Percentiles rank a stretch among this genome's conserved stretches.
These are phyloP conservation scores for Antitrichia curtipendula DNA, from an alignment of 225 moss, liverwort and hornwort genomes.

Conservation along the genomic window DNA sequence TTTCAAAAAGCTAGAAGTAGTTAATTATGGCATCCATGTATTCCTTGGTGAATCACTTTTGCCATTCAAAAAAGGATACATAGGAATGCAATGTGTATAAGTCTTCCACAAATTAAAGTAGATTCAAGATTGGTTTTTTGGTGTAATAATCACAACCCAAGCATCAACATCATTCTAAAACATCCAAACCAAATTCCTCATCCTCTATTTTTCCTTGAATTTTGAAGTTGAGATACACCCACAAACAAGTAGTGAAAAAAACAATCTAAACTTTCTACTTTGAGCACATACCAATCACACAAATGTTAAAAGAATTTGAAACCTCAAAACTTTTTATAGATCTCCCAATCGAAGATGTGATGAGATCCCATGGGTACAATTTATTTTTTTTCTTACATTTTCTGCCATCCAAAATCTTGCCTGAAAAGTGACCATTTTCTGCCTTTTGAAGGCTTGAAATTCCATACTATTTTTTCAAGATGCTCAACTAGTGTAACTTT, in stretches of 20 bases:
- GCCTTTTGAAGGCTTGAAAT: accelerated
- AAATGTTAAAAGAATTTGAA: neutral
- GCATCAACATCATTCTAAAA: neutral
- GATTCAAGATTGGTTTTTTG: neutral
- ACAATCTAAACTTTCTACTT: neutral
- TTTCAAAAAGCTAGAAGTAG: too few species aligned
- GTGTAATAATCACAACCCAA: neutral
- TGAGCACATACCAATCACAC: too few species aligned
- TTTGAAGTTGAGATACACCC: neutral
- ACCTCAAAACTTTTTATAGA: neutral
- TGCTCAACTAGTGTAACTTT: neutral
- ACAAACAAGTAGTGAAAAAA: neutral
- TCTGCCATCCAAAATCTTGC: neutral
- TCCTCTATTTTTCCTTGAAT: neutral
- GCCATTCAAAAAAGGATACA: neutral
- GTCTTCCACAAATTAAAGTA: neutral
- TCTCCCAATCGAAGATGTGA: neutral
- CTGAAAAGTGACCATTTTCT: neutral
- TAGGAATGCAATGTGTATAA: neutral
- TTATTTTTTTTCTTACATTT: too few species aligned
- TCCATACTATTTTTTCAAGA: accelerated
- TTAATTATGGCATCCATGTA: too few species aligned
- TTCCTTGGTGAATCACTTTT: neutral
- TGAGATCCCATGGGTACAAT: neutral
- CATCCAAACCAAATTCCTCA: too few species aligned